These are phyloP conservation scores for Penicillium alfredii DNA, from an alignment of 495 filamentous ascomycete genomes.

Conservation along the genomic window DNA sequence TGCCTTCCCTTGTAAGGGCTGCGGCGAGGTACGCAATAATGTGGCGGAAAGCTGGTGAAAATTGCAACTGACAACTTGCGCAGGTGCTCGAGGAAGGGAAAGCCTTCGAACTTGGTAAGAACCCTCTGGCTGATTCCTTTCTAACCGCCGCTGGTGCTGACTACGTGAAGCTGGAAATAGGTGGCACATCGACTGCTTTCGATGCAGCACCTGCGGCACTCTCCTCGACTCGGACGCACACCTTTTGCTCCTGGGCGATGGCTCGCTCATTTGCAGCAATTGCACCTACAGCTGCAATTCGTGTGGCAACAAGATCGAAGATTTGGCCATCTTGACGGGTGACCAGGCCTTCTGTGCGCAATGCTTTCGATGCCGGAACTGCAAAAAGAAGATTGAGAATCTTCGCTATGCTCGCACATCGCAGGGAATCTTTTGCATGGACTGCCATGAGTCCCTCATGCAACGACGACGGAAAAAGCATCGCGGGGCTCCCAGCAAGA, in stretches of 20 bases:
- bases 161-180: conserved; percentile 73
- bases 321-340: conserved; percentile 93
- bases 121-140: conserved; percentile 3
- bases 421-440: conserved; percentile 99
- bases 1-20: conserved; percentile 90
- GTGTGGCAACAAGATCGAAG: conserved; percentile 96
- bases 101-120: conserved; percentile 93
- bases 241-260: conserved; percentile 92
- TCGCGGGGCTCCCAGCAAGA: conserved; percentile 48
- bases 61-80: conserved; percentile 11
- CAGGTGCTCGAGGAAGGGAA: conserved; percentile 97
- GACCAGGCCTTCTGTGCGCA: conserved; percentile 98
- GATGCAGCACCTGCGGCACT: conserved; percentile 92
- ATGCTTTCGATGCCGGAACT: conserved; percentile 96
- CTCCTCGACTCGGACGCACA: conserved; percentile 98
- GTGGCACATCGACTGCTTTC: conserved; percentile 99
- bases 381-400: conserved; percentile 98
- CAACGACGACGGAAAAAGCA: conserved; percentile 87
- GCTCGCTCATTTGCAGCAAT: conserved; percentile 96
- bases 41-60: conserved; percentile 4
- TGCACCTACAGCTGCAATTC: conserved; percentile 99
- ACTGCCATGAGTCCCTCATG: conserved; percentile 98
- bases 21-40: conserved; percentile 72
- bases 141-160: conserved; percentile 13
- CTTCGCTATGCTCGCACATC: conserved; percentile 95